Conservation (phyloP, 2,329 filamentous ascomycete genomes). For the Ophiocordyceps robertsii region DNA sequence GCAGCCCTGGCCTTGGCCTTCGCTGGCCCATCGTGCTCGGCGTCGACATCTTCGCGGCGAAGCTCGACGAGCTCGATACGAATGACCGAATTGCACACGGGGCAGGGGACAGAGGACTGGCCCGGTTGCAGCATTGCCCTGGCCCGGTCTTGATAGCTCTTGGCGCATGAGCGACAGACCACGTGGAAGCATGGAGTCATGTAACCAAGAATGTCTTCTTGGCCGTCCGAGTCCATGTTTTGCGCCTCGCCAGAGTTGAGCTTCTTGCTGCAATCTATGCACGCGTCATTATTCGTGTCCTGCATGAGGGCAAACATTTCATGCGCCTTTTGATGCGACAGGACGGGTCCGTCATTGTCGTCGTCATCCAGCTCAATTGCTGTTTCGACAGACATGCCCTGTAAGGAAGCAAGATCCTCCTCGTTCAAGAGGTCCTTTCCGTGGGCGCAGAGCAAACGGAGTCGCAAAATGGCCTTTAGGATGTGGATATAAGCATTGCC, state of each 20-base stretch:
- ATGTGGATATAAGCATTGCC: constrained; percentile 92
- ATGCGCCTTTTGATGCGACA: constrained; percentile 63
- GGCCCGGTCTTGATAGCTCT: constrained; percentile 41
- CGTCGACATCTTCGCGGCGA: constrained; percentile 43
- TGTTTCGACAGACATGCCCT: constrained; percentile 70
- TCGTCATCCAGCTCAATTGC: constrained; percentile 82
- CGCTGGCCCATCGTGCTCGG: constrained; percentile 40
- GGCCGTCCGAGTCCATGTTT: constrained; percentile 42
- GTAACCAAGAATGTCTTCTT: constrained; percentile 55
- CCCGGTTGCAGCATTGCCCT: constrained; percentile 21
- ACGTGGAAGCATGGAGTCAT: constrained; percentile 85
- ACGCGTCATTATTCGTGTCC: constrained; percentile 66
- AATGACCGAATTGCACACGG: constrained; percentile 52
- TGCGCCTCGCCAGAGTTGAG: constrained; percentile 43
- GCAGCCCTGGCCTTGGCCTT: constrained; percentile 16
- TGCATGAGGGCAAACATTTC: constrained; percentile 75
- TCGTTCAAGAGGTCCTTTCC: constrained; percentile 82
- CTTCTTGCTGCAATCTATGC: constrained; percentile 54
- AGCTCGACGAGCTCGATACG: constrained; percentile 55
- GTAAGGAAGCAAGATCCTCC: constrained; percentile 66
- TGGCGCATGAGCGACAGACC: constrained; percentile 63
- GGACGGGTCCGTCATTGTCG: constrained; percentile 39
- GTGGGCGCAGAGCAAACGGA: constrained; percentile 84
- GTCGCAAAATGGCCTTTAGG: constrained; percentile 75
- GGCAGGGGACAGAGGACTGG: constrained; percentile 42